These are phyloP conservation scores for Neocatenulostroma microsporum DNA, from an alignment of 2,329 filamentous ascomycete genomes.

Conservation along the genomic window DNA sequence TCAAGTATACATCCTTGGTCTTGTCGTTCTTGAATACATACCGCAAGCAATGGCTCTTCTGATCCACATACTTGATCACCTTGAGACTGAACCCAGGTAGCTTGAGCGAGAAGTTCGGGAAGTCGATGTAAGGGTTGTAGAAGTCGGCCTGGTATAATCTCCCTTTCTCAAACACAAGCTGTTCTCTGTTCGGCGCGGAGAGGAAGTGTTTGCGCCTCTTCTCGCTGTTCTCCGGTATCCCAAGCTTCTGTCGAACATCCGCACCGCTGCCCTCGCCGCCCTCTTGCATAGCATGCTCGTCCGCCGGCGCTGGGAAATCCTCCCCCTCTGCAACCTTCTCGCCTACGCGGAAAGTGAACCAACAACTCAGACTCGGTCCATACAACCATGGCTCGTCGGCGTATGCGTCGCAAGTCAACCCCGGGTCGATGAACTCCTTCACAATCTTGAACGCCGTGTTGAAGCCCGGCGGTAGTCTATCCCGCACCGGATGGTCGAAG, in stretches of 20 bases:
- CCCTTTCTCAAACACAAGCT: conserved; percentile 38
- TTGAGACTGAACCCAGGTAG: conserved; percentile 40
- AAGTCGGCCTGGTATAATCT: conserved; percentile 41
- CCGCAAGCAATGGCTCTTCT: conserved; percentile 41
- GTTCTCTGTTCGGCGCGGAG: conserved; percentile 26
- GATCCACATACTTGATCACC: conserved; percentile 40
- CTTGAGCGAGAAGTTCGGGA: conserved; percentile 38
- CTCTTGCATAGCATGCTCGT: conserved; percentile 29
- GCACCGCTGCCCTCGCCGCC: conserved; percentile 35
- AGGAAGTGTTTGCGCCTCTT: conserved; percentile 42
- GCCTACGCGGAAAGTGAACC: conserved; percentile 27
- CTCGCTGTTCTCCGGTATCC: conserved; percentile 33
- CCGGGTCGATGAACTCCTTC: conserved; percentile 84
- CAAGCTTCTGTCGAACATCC: conserved; percentile 20
- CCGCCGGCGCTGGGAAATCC: conserved; percentile 22
- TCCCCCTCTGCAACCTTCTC: conserved; percentile 15
- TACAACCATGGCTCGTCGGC: conserved; percentile 81
- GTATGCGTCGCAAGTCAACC: conserved; percentile 80
- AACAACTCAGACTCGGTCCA: conserved; percentile 50
- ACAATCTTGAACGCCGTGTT: conserved; percentile 75
- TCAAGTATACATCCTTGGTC: conserved; percentile 36
- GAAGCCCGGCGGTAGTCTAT: conserved; percentile 77
- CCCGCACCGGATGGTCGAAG: conserved; percentile 81
- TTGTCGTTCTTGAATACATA: conserved; percentile 39
- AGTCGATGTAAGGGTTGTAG: conserved; percentile 44